Evolutionary conservation across 495 filamentous ascomycete species (phyloP).

Genomic region (Trichocladium antarcticum): DNA sequence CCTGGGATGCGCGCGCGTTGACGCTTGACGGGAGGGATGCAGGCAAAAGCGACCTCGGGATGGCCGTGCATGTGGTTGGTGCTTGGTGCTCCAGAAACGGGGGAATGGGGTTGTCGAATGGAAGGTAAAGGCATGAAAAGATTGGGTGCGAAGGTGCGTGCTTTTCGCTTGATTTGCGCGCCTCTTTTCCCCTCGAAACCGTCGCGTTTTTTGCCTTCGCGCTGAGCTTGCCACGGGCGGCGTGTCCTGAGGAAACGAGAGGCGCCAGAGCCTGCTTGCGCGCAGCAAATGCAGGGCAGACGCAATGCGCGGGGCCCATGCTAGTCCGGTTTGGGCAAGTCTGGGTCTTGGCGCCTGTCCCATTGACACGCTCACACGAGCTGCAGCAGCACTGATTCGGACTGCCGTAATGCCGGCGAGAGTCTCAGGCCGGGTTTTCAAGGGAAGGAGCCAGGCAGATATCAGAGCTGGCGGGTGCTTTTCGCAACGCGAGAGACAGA

Average conservation of each 20-base stretch:
- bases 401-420: background rate
- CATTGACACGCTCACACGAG: slow-evolving; percentile 1
- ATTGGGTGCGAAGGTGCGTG: background rate
- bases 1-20: slow-evolving; percentile 37
- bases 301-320: slow-evolving; percentile 1
- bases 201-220: background rate
- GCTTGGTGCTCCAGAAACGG: slow-evolving; percentile 9
- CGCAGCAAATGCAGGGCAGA: slow-evolving; percentile 1
- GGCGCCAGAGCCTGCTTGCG: background rate
- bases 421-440: too few relatives aligned
- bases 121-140: slow-evolving; percentile 13
- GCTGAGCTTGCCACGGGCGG: slow-evolving; percentile 4
- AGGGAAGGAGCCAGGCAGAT: too few relatives aligned
- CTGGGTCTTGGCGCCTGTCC: slow-evolving; percentile 1
- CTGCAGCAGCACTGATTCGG: slow-evolving; percentile 8
- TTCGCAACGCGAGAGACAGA: too few relatives aligned
- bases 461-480: too few relatives aligned
- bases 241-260: slow-evolving; percentile 3
- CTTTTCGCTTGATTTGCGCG: slow-evolving; percentile 11
- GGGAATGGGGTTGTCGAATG: slow-evolving; percentile 19
- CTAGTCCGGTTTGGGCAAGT: background rate
- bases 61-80: slow-evolving; percentile 31
- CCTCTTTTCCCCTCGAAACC: background rate
- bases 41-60: slow-evolving; percentile 13
- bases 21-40: slow-evolving; percentile 28